Evolutionary conservation across 345 rosid species (phyloP), one percentile per base, ranked within the genome.

Genomic region (Eucalyptus brandiana): DNA sequence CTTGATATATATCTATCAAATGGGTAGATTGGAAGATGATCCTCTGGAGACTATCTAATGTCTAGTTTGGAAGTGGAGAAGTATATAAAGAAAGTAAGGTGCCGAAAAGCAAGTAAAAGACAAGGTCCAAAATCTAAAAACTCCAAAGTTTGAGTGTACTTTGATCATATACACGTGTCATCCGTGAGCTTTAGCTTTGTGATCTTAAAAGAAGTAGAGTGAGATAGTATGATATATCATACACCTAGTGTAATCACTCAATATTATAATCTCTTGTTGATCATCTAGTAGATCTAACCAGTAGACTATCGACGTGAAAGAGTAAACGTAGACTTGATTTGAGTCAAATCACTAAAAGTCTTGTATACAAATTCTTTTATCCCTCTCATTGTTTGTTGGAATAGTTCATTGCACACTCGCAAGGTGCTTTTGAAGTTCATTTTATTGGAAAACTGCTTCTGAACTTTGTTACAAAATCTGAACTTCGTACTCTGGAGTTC

Each of bases 21-120:
- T 26, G 0, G 4, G 15, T 60, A 12, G 32, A 60, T 26, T 58
- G 4, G 67, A 26, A 58, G 0, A 58, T 58, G 7, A 58, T 58
- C n/a, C 1, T 58, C 0, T 58, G 0, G 14, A 0, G 4, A 58
- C n/a, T 26, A 26, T 58, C 15, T 1, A 58, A 26, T 26, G 6
- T 8, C 2, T 58, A 58, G 15, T 58, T 58, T 60, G 67, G 7
- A 60, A 60, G 67, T 60, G 0, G 16, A 26, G 4, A 0, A 60
- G 1, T 26, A 60, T 11, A 60, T 24, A 60, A 5, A 60, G 7
- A 60, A 26, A 60, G n/a, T 26, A 60, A 26, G 62, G 7, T 26
- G 15, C 2, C 0, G 0, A 60, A 26, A 16, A 60, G 3, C 13
- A 60, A 60, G 30, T 54, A 54, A 54, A 0, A 24, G 65, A 12